Percentiles rank a stretch among this genome's conserved stretches.
phyloP scores from a whole-genome alignment of 352 stramenopile species.

The Peronospora farinosa region DNA sequence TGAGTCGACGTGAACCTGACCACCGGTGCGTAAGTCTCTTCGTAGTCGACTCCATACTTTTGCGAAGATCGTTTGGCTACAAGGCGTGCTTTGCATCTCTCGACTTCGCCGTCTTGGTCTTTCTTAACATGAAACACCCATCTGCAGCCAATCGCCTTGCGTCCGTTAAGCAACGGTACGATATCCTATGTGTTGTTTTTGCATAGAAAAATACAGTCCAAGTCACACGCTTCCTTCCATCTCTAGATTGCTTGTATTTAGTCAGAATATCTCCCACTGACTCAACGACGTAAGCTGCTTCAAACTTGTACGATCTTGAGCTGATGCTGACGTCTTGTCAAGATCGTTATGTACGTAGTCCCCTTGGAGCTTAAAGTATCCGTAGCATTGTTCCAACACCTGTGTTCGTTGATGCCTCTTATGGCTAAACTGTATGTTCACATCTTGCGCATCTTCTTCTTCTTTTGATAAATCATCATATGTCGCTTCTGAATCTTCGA shows the following conservation, averaged over 20 bases:
- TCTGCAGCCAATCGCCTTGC: constrained; percentile 3
- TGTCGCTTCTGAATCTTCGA: too few relatives aligned
- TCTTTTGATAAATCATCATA: too few relatives aligned
- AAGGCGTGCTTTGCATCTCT: constrained; percentile 17
- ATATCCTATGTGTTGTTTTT: background rate
- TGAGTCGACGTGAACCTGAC: too few relatives aligned
- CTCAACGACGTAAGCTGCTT: constrained; percentile 12
- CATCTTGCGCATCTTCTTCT: too few relatives aligned
- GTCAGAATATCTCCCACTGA: constrained; percentile 20
- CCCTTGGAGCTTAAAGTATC: too few relatives aligned
- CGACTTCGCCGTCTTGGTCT: background rate
- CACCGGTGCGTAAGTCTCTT: constrained; percentile 10
- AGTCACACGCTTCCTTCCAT: constrained; percentile 10
- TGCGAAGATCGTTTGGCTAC: constrained; percentile 8
- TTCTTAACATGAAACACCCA: constrained; percentile 6
- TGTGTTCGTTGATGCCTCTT: too few relatives aligned
- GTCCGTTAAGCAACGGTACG: background rate
- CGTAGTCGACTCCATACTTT: constrained; percentile 23
- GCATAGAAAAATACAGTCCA: background rate
- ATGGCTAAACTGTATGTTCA: too few relatives aligned
- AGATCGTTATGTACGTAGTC: too few relatives aligned
- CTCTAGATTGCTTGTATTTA: constrained; percentile 12
- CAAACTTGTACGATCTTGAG: too few relatives aligned
- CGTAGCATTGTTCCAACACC: too few relatives aligned
- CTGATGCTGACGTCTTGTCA: too few relatives aligned